phyloP scores from a whole-genome alignment of 306 rosid species.

The Leucaena leucocephala region DNA sequence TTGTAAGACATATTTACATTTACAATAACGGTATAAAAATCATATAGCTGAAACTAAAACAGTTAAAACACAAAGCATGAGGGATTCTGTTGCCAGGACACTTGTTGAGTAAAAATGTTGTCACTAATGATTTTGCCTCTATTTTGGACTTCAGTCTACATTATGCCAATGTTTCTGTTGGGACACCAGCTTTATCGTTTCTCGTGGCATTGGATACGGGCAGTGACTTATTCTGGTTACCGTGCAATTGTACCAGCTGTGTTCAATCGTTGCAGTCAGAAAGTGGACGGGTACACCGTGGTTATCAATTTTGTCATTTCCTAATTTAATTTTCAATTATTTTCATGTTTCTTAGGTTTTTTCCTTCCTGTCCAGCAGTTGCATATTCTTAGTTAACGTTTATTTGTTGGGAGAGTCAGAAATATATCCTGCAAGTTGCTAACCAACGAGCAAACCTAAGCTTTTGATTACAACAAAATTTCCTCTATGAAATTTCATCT shows the following conservation, averaged over 20 bases:
- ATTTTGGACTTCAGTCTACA: constrained; percentile 70
- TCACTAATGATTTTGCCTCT: not conserved
- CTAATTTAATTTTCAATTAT: not conserved
- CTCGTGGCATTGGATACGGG: constrained; percentile 97
- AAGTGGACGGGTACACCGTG: constrained; percentile 44
- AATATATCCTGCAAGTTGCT: not conserved
- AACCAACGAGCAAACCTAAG: not conserved
- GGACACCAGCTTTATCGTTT: constrained; percentile 74
- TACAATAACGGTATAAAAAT: not conserved
- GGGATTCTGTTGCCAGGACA: not conserved
- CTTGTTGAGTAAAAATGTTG: not conserved
- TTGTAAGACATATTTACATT: not conserved
- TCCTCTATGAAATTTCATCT: not conserved
- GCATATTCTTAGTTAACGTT: not conserved
- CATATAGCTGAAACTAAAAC: not conserved
- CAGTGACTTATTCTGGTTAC: constrained; percentile 91
- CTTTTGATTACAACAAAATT: not conserved
- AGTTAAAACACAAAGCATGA: not conserved
- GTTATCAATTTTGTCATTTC: not conserved
- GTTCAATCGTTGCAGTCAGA: constrained; percentile 25
- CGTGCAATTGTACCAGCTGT: constrained; percentile 85
- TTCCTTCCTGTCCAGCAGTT: not conserved
- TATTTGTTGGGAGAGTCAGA: not conserved
- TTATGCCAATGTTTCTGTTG: constrained; percentile 85
- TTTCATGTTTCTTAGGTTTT: not conserved